Percentiles rank a stretch among this genome's conserved stretches.
These are phyloP conservation scores for Xerocomus nothofagi DNA, from an alignment of 1,284 basidiomycete genomes.

Conservation along the genomic window DNA sequence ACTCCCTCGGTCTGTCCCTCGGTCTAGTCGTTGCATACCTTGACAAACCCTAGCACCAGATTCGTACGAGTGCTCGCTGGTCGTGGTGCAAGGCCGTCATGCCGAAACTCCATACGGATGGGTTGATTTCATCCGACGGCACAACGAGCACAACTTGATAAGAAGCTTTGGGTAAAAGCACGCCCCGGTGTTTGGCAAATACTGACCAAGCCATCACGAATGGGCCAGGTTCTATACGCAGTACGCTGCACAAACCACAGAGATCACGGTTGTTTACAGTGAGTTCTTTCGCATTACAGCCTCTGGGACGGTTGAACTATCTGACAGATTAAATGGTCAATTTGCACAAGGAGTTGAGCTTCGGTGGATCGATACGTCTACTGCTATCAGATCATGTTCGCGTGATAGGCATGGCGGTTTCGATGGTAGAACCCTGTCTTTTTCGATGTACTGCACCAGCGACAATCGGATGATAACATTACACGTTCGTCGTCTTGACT, in stretches of 20 bases:
- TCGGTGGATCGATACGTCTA: not conserved
- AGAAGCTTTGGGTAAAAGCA: not conserved
- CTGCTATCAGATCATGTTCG: not conserved
- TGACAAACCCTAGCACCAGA: not conserved
- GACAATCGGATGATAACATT: not conserved
- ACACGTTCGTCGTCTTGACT: not conserved
- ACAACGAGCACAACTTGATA: not conserved
- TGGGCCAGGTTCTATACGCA: not conserved
- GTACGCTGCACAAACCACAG: not conserved
- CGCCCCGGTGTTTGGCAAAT: not conserved
- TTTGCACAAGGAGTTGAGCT: not conserved
- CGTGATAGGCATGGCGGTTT: not conserved
- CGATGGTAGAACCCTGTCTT: not conserved
- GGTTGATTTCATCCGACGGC: not conserved
- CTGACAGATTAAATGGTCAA: not conserved
- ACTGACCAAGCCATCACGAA: not conserved
- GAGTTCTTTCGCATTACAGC: not conserved
- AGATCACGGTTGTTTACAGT: not conserved
- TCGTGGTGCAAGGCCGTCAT: not conserved
- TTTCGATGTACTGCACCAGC: not conserved
- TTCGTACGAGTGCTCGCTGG: not conserved
- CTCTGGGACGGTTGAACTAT: not conserved
- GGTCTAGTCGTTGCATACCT: not conserved
- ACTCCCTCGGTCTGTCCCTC: not conserved
- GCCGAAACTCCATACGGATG: not conserved